phyloP scores from a whole-genome alignment of 1,139 yeast species.

The Saccharomyces hybrid region DNA sequence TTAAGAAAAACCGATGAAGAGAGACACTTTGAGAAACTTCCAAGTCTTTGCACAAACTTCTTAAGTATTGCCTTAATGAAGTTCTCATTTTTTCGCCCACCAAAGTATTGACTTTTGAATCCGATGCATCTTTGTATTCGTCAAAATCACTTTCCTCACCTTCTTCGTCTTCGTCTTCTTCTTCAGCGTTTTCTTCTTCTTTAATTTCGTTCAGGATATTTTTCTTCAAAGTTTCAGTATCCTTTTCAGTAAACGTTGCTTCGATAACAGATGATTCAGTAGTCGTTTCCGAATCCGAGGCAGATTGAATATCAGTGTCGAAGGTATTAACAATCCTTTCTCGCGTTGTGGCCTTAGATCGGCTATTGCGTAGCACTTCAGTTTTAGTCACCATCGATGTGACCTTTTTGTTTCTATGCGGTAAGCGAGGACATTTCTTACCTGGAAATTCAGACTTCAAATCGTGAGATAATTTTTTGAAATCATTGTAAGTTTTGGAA shows the following conservation, averaged over 20 bases:
- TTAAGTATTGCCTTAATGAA: constrained; percentile 66
- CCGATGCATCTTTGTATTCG: constrained; percentile 20
- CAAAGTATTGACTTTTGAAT: constrained; percentile 25
- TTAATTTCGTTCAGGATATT: background rate
- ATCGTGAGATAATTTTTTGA: constrained; percentile 45
- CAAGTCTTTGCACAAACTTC: constrained; percentile 44
- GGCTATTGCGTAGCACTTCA: background rate
- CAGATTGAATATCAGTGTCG: constrained; percentile 5
- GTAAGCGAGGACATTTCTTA: constrained; percentile 54
- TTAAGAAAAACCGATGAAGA: constrained; percentile 45
- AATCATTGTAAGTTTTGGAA: constrained; percentile 59
- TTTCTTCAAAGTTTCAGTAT: background rate
- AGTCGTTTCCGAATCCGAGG: background rate
- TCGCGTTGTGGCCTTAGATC: background rate
- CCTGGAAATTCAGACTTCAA: constrained; percentile 63
- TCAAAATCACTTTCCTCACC: constrained; percentile 12
- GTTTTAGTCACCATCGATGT: constrained; percentile 13
- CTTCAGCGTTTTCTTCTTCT: constrained; percentile 5
- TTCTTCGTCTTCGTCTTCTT: constrained; percentile 19
- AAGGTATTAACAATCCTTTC: constrained; percentile 15
- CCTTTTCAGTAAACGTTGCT: background rate
- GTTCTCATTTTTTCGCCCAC: constrained; percentile 67
- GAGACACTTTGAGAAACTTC: constrained; percentile 49
- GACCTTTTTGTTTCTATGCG: constrained; percentile 46
- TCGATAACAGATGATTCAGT: background rate